These are phyloP conservation scores for Solanum gandarillasii DNA, from an alignment of 257 asterid genomes.

Conservation along the genomic window DNA sequence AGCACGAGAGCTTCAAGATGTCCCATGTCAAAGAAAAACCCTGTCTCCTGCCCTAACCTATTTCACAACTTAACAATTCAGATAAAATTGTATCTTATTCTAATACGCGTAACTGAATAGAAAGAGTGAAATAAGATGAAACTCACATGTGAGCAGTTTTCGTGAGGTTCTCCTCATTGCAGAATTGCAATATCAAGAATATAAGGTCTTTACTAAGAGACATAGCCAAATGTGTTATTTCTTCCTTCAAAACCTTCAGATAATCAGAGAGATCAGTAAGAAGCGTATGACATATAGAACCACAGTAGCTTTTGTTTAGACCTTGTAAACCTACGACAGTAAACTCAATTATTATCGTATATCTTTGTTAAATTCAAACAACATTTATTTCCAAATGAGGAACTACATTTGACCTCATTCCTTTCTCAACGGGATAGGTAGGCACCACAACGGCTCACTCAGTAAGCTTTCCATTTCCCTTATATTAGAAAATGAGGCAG, in stretches of 20 bases:
- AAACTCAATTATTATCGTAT: not conserved
- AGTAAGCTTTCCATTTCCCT: not conserved
- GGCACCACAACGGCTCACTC: not conserved
- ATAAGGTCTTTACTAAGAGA: constrained; percentile 49
- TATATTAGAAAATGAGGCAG: not conserved
- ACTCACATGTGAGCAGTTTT: constrained; percentile 63
- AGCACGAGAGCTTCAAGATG: constrained; percentile 47
- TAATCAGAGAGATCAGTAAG: not conserved
- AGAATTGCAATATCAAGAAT: constrained; percentile 60
- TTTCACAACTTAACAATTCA: not conserved
- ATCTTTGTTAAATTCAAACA: not conserved
- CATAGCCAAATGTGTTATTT: constrained; percentile 8
- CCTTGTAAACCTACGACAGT: not conserved
- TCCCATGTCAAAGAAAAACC: constrained; percentile 47
- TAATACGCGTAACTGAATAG: not conserved
- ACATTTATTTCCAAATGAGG: not conserved
- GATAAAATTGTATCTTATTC: not conserved
- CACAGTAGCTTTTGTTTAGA: not conserved
- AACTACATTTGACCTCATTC: not conserved
- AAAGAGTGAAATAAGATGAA: not conserved
- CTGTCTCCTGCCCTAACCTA: constrained; percentile 75
- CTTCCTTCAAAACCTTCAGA: constrained; percentile 6
- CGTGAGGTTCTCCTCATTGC: constrained; percentile 53
- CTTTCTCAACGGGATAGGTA: not conserved
- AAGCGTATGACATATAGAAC: not conserved